phyloP scores from a whole-genome alignment of 2,329 filamentous ascomycete species.

The Cercospora sojina region DNA sequence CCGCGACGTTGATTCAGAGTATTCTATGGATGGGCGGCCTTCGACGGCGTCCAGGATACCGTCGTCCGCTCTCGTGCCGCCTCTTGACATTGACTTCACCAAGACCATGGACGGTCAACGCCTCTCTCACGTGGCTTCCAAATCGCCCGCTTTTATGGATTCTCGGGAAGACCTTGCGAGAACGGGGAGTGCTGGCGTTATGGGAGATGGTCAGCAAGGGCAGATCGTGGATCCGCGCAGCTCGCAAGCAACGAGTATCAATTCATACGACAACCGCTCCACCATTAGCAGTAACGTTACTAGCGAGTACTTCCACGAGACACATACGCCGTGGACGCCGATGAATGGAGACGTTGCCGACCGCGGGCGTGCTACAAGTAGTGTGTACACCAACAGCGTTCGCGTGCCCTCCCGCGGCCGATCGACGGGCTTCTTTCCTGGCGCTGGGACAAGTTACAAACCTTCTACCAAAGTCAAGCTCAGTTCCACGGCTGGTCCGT shows the following conservation, averaged over 20 bases:
- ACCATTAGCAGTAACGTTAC: constrained; percentile 34
- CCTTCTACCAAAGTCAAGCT: constrained; percentile 31
- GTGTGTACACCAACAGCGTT: constrained; percentile 45
- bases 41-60: constrained; percentile 46
- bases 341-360: constrained; percentile 29
- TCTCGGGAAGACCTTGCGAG: constrained; percentile 47
- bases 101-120: constrained; percentile 57
- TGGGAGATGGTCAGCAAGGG: constrained; percentile 26
- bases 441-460: constrained; percentile 33
- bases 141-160: constrained; percentile 67
- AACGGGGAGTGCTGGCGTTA: constrained; percentile 28
- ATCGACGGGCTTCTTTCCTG: constrained; percentile 53
- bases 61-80: constrained; percentile 68
- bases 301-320: constrained; percentile 37
- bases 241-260: constrained; percentile 28
- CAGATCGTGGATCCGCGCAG: constrained; percentile 36
- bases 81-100: constrained; percentile 58
- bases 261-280: constrained; percentile 33
- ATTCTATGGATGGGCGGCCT: constrained; percentile 39
- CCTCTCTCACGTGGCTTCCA: constrained; percentile 65
- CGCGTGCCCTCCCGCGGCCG: constrained; percentile 45
- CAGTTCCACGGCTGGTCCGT: constrained; percentile 27
- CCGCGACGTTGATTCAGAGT: constrained; percentile 52
- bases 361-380: constrained; percentile 42
- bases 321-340: constrained; percentile 37